Evolutionary conservation across 1,284 basidiomycete species (phyloP).

Genomic region (Singerocomus inundabilis): DNA sequence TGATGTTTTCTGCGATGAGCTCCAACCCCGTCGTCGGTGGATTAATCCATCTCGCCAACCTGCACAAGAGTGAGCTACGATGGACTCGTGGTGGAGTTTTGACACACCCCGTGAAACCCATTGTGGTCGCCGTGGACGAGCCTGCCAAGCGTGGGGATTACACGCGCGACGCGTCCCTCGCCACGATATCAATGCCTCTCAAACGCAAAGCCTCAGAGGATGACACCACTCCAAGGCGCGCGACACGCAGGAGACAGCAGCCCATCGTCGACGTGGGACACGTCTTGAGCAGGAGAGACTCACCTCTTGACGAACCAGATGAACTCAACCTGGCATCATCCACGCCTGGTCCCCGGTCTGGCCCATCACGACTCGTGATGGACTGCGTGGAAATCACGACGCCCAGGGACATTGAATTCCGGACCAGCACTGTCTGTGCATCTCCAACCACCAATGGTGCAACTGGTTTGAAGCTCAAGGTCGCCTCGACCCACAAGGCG

Average conservation of each 20-base stretch:
- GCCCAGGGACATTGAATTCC: slow-evolving; percentile 13
- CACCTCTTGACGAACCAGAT: slow-evolving; percentile 28
- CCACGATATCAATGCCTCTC: slow-evolving; percentile 36
- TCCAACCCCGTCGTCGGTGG: slow-evolving; percentile 68
- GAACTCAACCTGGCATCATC: slow-evolving; percentile 36
- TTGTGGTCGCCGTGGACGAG: slow-evolving; percentile 23
- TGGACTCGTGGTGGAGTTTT: neutral
- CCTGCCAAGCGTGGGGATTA: slow-evolving; percentile 13
- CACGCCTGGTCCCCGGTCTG: slow-evolving; percentile 31
- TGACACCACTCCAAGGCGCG: slow-evolving; percentile 17
- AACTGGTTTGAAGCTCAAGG: slow-evolving; percentile 3
- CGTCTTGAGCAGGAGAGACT: neutral
- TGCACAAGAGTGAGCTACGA: slow-evolving; percentile 29
- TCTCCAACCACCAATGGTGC: slow-evolving; percentile 15
- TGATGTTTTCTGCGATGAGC: slow-evolving; percentile 65
- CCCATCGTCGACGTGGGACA: slow-evolving; percentile 1
- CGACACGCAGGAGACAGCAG: slow-evolving; percentile 15
- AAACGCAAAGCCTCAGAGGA: slow-evolving; percentile 48
- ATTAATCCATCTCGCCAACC: slow-evolving; percentile 76
- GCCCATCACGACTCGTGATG: slow-evolving; percentile 35
- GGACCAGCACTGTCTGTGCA: neutral
- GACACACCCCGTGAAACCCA: slow-evolving; percentile 66
- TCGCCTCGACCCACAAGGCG: neutral
- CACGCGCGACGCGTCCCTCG: slow-evolving; percentile 21
- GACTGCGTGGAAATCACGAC: slow-evolving; percentile 43